phyloP scores from a whole-genome alignment of 768 basidiomycete genomes.

The Termitomyces sp. region DNA sequence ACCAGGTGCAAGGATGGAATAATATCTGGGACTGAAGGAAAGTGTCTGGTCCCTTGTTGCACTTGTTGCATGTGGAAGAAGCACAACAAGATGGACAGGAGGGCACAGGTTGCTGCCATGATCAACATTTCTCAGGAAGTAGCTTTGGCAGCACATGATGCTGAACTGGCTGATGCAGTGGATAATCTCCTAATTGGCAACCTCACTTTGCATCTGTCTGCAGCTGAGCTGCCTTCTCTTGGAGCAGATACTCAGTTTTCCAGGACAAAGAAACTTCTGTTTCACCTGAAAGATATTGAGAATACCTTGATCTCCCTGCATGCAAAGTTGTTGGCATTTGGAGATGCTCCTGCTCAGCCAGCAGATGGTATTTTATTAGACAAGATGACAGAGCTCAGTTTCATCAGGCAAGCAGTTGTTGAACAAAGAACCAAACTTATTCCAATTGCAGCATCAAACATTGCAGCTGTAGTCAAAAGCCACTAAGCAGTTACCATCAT shows the following conservation, averaged over 20 bases:
- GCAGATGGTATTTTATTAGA: not conserved
- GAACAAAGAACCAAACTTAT: not conserved
- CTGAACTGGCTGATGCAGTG: not conserved
- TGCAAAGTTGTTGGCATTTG: not conserved
- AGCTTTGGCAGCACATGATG: not conserved
- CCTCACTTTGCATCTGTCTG: not conserved
- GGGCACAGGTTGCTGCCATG: not conserved
- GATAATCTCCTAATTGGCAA: not conserved
- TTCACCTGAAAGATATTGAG: not conserved
- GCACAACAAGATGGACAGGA: not conserved
- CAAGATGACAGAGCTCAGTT: no score
- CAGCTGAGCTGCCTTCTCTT: not conserved
- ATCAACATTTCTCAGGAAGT: not conserved
- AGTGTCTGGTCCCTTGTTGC: not conserved
- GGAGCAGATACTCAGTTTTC: not conserved
- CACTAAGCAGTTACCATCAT: not conserved
- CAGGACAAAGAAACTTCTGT: not conserved
- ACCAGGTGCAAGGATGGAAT: no score
- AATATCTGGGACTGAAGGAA: no score
- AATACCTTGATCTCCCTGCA: not conserved
- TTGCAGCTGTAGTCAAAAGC: not conserved
- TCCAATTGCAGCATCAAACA: not conserved
- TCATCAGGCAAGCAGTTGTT: not conserved
- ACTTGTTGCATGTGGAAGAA: not conserved
- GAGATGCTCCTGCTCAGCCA: not conserved